Evolutionary conservation across 2,329 filamentous ascomycete species (phyloP), one percentile per base, ranked within the genome.

Genomic region (Diaporthe sp.): DNA sequence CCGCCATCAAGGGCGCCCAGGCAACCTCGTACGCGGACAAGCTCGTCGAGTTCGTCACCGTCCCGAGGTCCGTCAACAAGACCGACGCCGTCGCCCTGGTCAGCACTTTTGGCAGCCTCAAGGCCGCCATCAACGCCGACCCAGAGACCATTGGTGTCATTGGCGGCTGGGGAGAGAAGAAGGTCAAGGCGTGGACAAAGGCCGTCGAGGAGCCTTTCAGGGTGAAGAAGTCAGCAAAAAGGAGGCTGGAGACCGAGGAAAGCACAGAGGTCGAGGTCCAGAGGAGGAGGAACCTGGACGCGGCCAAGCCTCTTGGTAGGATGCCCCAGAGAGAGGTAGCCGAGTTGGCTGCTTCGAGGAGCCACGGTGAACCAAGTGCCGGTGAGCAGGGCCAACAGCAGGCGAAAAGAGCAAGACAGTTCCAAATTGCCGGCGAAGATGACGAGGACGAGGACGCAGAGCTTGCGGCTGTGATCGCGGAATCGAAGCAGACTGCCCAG

Each of bases 151-250:
- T 99, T 49, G 91, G 92, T 19, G 87, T 94, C 77, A 92, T 99
- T n/a, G 90, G 93, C 42, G 97, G 97, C 1, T 99, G 96, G 96
- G 97, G 97, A 46, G 95, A 97, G 84, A 95, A 95, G 86, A 99
- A 99, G 84, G 95, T 98, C 31, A 93, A 94, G 84, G 91, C 92
- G 75, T 98, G 96, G 96, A 93, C 90, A 79, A 90, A 88, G 74
- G 93, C 94, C 13, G 94, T 98, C 1, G 91, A 95, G 76, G 95
- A 98, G 84, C 95, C 95, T 0, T 98, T 98, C 80, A 87, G 95
- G 75, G 91, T 93, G 7, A 91, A 92, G 79, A 94, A 93, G 80
- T 90, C 94, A 2, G 90, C 89, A n/a, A 94, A 86, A 81, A 80
- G 84, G 73, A 81, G 79, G 42, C 76, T 80, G 58, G 79, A 78